A percentile compares a stretch with the other conserved stretches of the same genome.
Conservation (phyloP, 2,329 filamentous ascomycete species). For the Epicoccum nigrum region DNA sequence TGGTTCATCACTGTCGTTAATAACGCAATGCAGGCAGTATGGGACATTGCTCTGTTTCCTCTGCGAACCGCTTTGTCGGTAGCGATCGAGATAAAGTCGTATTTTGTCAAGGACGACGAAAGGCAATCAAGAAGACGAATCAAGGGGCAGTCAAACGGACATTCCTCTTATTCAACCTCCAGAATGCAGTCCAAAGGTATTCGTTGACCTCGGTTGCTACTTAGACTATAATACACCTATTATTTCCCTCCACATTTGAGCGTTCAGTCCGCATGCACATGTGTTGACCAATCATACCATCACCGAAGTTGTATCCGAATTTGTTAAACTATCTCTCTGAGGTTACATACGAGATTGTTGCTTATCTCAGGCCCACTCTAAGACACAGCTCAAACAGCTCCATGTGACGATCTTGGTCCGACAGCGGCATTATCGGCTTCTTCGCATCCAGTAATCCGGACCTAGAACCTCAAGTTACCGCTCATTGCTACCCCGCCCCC, state of each 20-base stretch:
- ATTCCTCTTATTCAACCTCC: constrained; percentile 32
- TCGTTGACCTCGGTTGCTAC: constrained; percentile 22
- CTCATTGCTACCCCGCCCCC: constrained; percentile 27
- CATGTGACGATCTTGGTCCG: constrained; percentile 1
- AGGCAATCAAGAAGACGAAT: constrained; percentile 30
- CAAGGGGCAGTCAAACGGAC: constrained; percentile 32
- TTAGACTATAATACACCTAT: constrained; percentile 17
- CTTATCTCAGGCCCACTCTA: constrained; percentile 13
- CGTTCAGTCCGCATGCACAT: not conserved
- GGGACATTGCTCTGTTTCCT: constrained; percentile 41
- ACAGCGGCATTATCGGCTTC: constrained; percentile 14
- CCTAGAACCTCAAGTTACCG: constrained; percentile 4
- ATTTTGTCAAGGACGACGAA: constrained; percentile 32
- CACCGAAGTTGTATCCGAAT: not conserved
- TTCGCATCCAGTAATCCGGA: constrained; percentile 25
- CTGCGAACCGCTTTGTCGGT: constrained; percentile 29
- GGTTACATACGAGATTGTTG: not conserved
- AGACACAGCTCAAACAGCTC: constrained; percentile 1
- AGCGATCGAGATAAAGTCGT: constrained; percentile 22
- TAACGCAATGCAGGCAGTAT: constrained; percentile 30
- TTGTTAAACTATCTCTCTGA: not conserved
- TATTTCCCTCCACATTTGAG: not conserved
- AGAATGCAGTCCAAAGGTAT: constrained; percentile 38
- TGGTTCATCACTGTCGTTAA: constrained; percentile 35
- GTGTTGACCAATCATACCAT: not conserved